Conservation (phyloP, 2,329 filamentous ascomycete species). For the Monosporascus cannonballus region DNA sequence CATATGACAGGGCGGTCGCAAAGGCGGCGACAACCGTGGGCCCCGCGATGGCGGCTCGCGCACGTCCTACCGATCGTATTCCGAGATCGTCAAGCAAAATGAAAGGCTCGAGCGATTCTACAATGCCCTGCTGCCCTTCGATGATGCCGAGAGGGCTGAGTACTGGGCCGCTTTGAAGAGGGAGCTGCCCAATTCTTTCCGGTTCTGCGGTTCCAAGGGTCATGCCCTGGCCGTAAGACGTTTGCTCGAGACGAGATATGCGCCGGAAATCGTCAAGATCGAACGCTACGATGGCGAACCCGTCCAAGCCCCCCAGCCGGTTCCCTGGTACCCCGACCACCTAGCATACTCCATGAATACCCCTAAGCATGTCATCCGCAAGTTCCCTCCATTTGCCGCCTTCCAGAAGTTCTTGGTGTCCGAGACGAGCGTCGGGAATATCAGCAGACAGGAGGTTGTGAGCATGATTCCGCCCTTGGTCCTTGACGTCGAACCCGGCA, state of each 20-base stretch:
- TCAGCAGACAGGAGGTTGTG: constrained; percentile 94
- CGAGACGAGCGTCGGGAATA: constrained; percentile 95
- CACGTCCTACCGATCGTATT: constrained; percentile 37
- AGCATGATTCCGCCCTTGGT: constrained; percentile 97
- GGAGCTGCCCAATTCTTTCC: constrained; percentile 93
- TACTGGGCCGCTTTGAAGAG: constrained; percentile 82
- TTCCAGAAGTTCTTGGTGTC: constrained; percentile 98
- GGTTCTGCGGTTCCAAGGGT: constrained; percentile 92
- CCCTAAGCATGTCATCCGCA: constrained; percentile 89
- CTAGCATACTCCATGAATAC: constrained; percentile 98
- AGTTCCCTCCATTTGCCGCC: constrained; percentile 86
- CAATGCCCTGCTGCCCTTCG: constrained; percentile 67
- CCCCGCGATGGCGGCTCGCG: constrained; percentile 26
- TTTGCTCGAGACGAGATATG: constrained; percentile 80
- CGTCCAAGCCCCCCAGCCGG: constrained; percentile 74
- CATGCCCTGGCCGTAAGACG: constrained; percentile 91
- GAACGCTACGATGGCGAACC: constrained; percentile 73
- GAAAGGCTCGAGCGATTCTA: constrained; percentile 84
- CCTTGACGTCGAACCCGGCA: constrained; percentile 84
- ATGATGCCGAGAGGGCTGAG: constrained; percentile 67
- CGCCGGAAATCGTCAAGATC: constrained; percentile 83
- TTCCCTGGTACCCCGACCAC: constrained; percentile 90
- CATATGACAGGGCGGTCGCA: constrained; percentile 22
- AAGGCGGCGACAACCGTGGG: constrained; percentile 17
- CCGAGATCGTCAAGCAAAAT: constrained; percentile 70